Evolutionary conservation across 202 grass and related monocot species (phyloP), one percentile per base, ranked within the genome.

Genomic region (Sporobolus alterniflorus): DNA sequence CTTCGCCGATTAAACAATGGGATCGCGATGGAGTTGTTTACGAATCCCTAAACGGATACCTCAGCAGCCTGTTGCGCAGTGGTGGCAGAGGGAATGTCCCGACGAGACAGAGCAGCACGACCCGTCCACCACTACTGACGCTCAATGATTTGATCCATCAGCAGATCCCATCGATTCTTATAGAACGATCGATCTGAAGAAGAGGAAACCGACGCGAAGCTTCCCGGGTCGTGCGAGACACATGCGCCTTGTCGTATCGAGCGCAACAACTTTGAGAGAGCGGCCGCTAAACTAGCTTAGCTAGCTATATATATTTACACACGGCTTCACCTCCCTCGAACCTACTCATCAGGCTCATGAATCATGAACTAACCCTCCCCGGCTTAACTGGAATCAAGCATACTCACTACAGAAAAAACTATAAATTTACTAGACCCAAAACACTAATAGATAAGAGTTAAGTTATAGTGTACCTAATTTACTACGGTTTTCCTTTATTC

Each of bases 81-180:
- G n/a, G 77, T 56, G 77, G 74, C 83, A 83, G 83, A 83, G 84
- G 84, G 88, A 90, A 90, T 90, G 88, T 90, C 87, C 80, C 31
- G 52, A 73, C 67, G 61, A 7, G 22, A 50, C 57, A 60, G 63
- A n/a, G 30, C 36, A 1, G 36, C 36, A 39, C 36, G 5, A 39
- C 46, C 32, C 29, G 69, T 51, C 34, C 24, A 26, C 80, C 36
- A 39, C 36, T 7, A 79, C 57, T 61, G 57, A 61, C 57, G 26
- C 83, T 82, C 83, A 87, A 83, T 90, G 69, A 83, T 90, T 72
- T 63, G 78, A 73, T 86, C 55, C 20, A 29, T 56, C 0, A 36
- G 77, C 7, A 3, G 36, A 79, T 68, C 65, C 50, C 78, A 89
- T 71, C 72, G 61, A 76, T 69, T 71, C 40, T 64, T 51, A 22